Base-by-base conservation (phyloP, 140 eudicot species). In the Oenanthe javanica region DNA sequence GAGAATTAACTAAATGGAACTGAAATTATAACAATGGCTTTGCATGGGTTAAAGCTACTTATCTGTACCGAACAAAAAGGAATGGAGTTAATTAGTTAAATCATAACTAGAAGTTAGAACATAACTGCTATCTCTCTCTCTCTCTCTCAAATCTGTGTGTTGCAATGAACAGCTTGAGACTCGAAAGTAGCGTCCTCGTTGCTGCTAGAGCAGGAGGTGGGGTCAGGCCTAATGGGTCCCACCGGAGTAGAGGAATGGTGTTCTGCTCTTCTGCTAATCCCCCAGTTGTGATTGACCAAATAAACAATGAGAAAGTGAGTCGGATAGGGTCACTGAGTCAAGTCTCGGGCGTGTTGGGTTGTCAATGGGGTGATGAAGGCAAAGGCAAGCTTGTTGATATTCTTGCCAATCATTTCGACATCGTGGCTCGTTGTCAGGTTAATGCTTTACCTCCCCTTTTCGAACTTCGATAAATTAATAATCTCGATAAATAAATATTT, bases 291-390 rank as follows among this genome's bases (percentile, higher is more conserved):
- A 83, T 75, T 25, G 86, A 84, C 54, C 73, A 50, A 21, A 61
- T 4, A 61, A 78, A 74, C 23, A 84, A 79, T 23, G 79, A 89
- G 9, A 84, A 84, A 14, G 80, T 84, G 74, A 77, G 81, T 64
- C 91, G 99, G 23, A 91, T 95, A 66, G 92, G 46, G 19, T 84
- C 90, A 2, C 86, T 95, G 83, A 93, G 91, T 81, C 97, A 91
- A 75, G 99, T 95, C 0, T 92, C 99, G 0, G 98, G 86, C 10
- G 99, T 95, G 79, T 86, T 95, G 79, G 99, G 99, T 18, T 89
- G 97, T 64, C 99, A 95, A 64, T 93, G 99, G 99, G 99, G 99
- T 14, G 99, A 95, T 80, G 99, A 95, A 86, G 99, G 99, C 40
- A 95, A 95, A 36, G 99, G 99, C 50, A 95, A 95, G 79, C 98